These are phyloP conservation scores for Cochlearia excelsa DNA, from an alignment of 345 rosid species.

Conservation along the genomic window DNA sequence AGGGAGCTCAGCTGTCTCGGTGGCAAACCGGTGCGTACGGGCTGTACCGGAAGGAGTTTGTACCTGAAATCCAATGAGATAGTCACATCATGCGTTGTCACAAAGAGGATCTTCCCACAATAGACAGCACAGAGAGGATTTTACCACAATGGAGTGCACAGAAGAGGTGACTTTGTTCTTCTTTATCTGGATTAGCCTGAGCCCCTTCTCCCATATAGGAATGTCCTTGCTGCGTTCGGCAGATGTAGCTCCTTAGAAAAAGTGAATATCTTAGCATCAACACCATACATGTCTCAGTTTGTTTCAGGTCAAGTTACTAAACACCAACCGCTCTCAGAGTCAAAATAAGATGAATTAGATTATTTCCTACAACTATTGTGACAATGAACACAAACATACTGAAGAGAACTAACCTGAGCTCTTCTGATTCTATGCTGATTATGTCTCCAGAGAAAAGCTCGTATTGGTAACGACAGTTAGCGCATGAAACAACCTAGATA, in stretches of 20 bases:
- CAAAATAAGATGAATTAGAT: slow-evolving; percentile 3
- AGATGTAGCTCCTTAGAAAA: slow-evolving; percentile 98
- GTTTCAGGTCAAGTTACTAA: slow-evolving; percentile 9
- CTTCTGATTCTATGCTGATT: slow-evolving; percentile 68
- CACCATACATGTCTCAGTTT: slow-evolving; percentile 46
- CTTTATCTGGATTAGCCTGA: slow-evolving; percentile 65
- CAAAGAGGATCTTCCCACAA: slow-evolving; percentile 56
- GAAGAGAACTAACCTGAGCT: slow-evolving; percentile 69
- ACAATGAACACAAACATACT: background rate
- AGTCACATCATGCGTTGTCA: background rate
- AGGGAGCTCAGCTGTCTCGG: slow-evolving; percentile 85
- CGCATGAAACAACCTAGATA: slow-evolving; percentile 77
- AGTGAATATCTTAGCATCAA: slow-evolving; percentile 95
- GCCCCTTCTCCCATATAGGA: slow-evolving; percentile 90
- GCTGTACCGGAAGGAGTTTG: slow-evolving; percentile 85
- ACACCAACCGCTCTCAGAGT: slow-evolving; percentile 7
- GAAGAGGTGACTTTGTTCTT: slow-evolving; percentile 72
- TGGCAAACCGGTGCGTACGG: slow-evolving; percentile 86
- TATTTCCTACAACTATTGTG: slow-evolving; percentile 8
- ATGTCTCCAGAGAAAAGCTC: slow-evolving; percentile 93
- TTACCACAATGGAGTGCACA: slow-evolving; percentile 92
- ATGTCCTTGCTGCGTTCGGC: slow-evolving; percentile 99
- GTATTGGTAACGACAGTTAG: slow-evolving; percentile 84
- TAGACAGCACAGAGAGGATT: slow-evolving; percentile 32
- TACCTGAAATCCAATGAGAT: slow-evolving; percentile 47